Conservation (phyloP, 305 asterid species). For the Caryopteris hybrid region DNA sequence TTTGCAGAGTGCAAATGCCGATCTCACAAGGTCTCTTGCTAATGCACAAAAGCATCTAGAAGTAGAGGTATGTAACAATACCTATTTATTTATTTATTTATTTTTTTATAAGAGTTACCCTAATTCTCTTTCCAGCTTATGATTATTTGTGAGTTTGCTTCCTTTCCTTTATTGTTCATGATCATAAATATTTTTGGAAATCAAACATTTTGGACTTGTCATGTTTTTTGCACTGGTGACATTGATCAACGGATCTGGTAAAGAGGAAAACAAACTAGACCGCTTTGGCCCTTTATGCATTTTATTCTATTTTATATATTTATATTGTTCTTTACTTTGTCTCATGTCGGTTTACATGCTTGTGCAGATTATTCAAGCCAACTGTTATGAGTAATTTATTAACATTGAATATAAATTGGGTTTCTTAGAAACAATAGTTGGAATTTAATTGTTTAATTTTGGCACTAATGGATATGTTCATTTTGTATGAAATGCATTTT, state of each 20-base stretch:
- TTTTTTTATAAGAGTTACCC: not conserved
- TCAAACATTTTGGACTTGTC: constrained; percentile 13
- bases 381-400: not conserved
- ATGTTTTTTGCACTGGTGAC: not conserved
- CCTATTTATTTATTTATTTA: not conserved
- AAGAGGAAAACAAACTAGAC: not conserved
- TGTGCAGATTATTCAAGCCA: constrained; percentile 2
- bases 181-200: constrained; percentile 12
- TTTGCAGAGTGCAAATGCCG: constrained; percentile 79
- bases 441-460: not conserved
- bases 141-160: constrained; percentile 4
- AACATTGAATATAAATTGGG: constrained; percentile 1
- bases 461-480: not conserved
- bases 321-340: not conserved
- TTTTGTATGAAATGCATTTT: not conserved
- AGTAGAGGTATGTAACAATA: constrained; percentile 56
- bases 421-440: not conserved
- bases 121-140: constrained; percentile 8
- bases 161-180: constrained; percentile 7
- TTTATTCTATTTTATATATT: not conserved
- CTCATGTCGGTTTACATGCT: constrained; percentile 11
- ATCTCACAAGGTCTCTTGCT: constrained; percentile 84
- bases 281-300: not conserved
- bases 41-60: constrained; percentile 73
- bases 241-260: constrained; percentile 2